Evolutionary conservation across 2,329 filamentous ascomycete species (phyloP), one percentile per base, ranked within the genome.

Genomic region (Paramyrothecium roridum): DNA sequence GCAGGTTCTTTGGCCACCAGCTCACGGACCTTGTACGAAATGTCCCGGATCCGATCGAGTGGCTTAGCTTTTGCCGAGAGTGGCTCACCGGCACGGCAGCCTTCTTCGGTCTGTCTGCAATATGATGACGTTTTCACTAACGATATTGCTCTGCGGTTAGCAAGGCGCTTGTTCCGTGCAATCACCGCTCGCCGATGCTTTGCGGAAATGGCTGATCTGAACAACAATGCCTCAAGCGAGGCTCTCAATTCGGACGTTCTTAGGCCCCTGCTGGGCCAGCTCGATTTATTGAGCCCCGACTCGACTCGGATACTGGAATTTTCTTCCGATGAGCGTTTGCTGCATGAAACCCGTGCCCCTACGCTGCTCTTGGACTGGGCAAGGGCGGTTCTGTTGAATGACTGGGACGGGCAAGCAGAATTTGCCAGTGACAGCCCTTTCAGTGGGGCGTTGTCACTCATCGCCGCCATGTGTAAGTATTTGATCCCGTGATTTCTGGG

Each of bases 381-480:
- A 20, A 80, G 89, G 56, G 86, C 87, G 0, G 80, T 95, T 1
- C 82, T 96, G 65, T 73, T 96, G 48, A 84, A 86, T 54, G 85
- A 90, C 58, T 97, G 93, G 93, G 83, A 93, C 65, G 90, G 91
- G 0, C 83, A 83, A 54, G 82, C 89, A 1, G 82, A 87, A 47
- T 81, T 96, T 52, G 77, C 84, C 2, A 85, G 83, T 54, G 87
- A 89, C 63, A 85, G 87, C 30, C 80, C 88, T 16, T 87, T 92
- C 58, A 90, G 90, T 16, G 89, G 90, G 52, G 91, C 91, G 8
- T 74, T 97, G 45, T 84, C 87, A 50, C 80, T 96, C 30, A 82
- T 96, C 49, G 78, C 83, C 30, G 81, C 85, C 22, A 81, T 96
- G 68, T 87, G 90, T 88, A 78, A 81, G 85, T 80, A 22, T 12